A percentile compares a stretch with the other conserved stretches of the same genome.
Evolutionary conservation across 2,329 filamentous ascomycete genomes (phyloP).

Genomic region (Coniochaeta sp.): DNA sequence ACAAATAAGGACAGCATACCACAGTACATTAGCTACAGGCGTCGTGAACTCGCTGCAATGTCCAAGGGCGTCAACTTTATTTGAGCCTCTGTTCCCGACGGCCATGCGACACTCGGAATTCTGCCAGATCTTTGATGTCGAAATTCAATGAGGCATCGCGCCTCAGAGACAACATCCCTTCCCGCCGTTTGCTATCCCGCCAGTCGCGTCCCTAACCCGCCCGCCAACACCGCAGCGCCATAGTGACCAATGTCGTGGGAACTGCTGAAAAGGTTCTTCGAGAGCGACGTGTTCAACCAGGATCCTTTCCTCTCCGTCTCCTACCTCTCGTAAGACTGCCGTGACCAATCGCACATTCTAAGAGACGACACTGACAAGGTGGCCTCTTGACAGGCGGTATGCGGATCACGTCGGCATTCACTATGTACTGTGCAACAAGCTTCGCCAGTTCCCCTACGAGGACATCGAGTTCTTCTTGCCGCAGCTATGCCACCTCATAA

Average conservation of each 20-base stretch:
- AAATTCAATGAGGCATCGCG: conserved; percentile 29
- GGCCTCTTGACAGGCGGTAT: conserved; percentile 57
- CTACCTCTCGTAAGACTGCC: conserved; percentile 68
- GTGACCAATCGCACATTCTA: conserved; percentile 9
- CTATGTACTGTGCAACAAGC: conserved; percentile 81
- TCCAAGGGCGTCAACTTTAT: not conserved
- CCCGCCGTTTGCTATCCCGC: conserved; percentile 18
- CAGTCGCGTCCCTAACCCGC: conserved; percentile 17
- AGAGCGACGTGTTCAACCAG: conserved; percentile 90
- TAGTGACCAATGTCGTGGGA: conserved; percentile 57
- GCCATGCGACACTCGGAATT: conserved; percentile 17
- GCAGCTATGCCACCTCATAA: conserved; percentile 79
- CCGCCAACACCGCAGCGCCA: conserved; percentile 9
- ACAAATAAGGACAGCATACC: conserved; percentile 1
- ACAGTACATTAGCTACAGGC: not conserved
- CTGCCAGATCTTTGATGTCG: conserved; percentile 17
- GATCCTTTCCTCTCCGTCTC: conserved; percentile 83
- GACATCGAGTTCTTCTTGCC: conserved; percentile 91
- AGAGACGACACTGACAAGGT: not conserved
- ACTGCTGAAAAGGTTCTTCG: conserved; percentile 82
- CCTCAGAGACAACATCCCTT: conserved; percentile 15
- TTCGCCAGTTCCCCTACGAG: conserved; percentile 82
- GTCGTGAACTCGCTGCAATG: not conserved
- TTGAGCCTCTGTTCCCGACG: conserved; percentile 2
- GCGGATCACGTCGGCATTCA: conserved; percentile 86